These are phyloP conservation scores for Zasmidium citrigriseum DNA, from an alignment of 2,329 filamentous ascomycete species.

Conservation along the genomic window DNA sequence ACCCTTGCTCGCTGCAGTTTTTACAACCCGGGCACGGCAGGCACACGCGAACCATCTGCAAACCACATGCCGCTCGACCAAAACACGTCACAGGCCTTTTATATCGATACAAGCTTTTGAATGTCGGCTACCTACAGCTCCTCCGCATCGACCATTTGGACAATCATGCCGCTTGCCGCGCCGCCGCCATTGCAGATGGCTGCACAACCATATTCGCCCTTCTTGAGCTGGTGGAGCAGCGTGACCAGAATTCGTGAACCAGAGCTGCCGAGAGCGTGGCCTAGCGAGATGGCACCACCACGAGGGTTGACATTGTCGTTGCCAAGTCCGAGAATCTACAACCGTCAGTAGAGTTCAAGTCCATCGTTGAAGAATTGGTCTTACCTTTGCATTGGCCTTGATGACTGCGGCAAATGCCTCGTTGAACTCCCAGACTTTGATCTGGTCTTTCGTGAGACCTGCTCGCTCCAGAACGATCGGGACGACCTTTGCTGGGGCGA, in stretches of 20 bases:
- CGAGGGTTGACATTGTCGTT: conserved; percentile 80
- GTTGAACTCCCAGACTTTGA: conserved; percentile 97
- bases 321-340: conserved; percentile 76
- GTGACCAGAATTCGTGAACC: conserved; percentile 89
- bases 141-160: conserved; percentile 69
- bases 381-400: conserved; percentile 85
- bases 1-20: background rate
- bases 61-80: background rate
- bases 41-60: background rate
- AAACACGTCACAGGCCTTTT: background rate
- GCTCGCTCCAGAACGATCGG: conserved; percentile 85
- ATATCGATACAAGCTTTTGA: conserved; percentile 5
- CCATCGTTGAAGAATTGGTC: conserved; percentile 12
- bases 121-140: conserved; percentile 30
- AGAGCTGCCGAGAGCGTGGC: conserved; percentile 90
- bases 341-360: conserved; percentile 17
- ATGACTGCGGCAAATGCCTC: conserved; percentile 96
- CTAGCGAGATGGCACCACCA: conserved; percentile 87
- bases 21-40: no score
- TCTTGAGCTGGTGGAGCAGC: conserved; percentile 84
- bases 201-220: conserved; percentile 90
- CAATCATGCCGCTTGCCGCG: conserved; percentile 85
- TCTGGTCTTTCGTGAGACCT: conserved; percentile 86
- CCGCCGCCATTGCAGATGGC: conserved; percentile 98
- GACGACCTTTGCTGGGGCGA: conserved; percentile 89